Evolutionary conservation across 768 basidiomycete genomes (phyloP).

Genomic region (Favolaschia claudopus): DNA sequence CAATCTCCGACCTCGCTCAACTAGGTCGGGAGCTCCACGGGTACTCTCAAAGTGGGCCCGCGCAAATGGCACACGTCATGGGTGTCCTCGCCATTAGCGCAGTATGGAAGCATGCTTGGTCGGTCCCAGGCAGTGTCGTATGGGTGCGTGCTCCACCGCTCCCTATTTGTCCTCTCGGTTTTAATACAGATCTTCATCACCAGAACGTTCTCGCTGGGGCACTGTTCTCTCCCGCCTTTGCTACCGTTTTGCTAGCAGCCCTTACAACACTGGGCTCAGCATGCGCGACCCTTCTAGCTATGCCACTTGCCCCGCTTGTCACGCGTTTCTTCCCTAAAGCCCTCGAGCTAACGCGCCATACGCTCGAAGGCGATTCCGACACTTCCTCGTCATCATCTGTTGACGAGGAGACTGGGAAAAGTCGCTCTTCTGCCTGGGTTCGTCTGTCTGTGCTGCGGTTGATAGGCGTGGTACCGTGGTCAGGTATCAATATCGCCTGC

Average conservation of each 20-base stretch:
- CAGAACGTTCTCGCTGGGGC: constrained; percentile 93
- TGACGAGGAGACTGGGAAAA: constrained; percentile 38
- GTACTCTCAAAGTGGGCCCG: constrained; percentile 75
- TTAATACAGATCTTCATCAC: constrained; percentile 5
- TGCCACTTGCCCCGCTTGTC: constrained; percentile 86
- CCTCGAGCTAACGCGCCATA: constrained; percentile 82
- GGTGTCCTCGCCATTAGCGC: constrained; percentile 85
- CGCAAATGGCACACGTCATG: constrained; percentile 77
- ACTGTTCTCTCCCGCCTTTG: constrained; percentile 81
- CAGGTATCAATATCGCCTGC: constrained; percentile 95
- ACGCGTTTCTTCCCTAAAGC: constrained; percentile 84
- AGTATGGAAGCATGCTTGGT: constrained; percentile 98
- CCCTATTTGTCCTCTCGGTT: constrained; percentile 17
- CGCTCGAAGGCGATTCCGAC: constrained; percentile 74
- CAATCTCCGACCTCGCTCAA: constrained; percentile 75
- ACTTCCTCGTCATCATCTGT: constrained; percentile 29
- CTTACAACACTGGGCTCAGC: constrained; percentile 90
- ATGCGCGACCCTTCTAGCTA: constrained; percentile 80
- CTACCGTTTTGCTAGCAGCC: constrained; percentile 80
- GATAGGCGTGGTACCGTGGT: constrained; percentile 95
- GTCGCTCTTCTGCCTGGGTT: constrained; percentile 73
- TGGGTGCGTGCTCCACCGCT: constrained; percentile 63
- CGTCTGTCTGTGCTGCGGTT: constrained; percentile 87
- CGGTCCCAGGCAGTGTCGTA: constrained; percentile 91
- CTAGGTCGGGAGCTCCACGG: constrained; percentile 78